phyloP scores from a whole-genome alignment of 495 filamentous ascomycete genomes.

The Lophium mytilinum region DNA sequence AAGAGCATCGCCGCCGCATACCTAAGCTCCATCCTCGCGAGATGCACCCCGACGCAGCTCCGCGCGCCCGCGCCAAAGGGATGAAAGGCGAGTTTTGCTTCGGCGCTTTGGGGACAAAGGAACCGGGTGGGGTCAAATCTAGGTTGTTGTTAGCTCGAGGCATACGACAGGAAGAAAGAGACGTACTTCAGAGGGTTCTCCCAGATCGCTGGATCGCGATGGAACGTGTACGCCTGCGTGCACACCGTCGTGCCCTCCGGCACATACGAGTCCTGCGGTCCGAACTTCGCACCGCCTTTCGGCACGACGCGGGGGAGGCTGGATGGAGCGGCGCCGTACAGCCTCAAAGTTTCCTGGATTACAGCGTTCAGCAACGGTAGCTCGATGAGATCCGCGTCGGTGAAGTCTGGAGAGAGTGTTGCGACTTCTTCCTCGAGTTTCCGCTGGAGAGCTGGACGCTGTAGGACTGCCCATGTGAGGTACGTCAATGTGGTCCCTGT shows the following conservation, averaged over 20 bases:
- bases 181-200: slow-evolving; percentile 26
- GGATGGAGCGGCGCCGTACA: slow-evolving; percentile 12
- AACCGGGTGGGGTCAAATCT: slow-evolving; percentile 40
- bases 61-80: slow-evolving; percentile 47
- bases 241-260: slow-evolving; percentile 30
- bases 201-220: slow-evolving; percentile 32
- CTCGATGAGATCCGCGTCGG: slow-evolving; percentile 15
- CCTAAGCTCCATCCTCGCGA: slow-evolving; percentile 12
- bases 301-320: slow-evolving; percentile 21
- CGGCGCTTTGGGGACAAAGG: slow-evolving; percentile 32
- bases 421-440: slow-evolving; percentile 4
- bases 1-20: slow-evolving; percentile 11
- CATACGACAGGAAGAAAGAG: neutral
- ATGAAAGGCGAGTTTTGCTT: slow-evolving; percentile 46
- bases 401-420: slow-evolving; percentile 11
- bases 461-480: slow-evolving; percentile 5
- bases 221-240: slow-evolving; percentile 37
- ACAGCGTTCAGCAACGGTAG: slow-evolving; percentile 12
- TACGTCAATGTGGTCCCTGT: slow-evolving; percentile 37
- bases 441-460: slow-evolving; percentile 6
- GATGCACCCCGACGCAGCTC: slow-evolving; percentile 20
- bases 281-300: slow-evolving; percentile 23
- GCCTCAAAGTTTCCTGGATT: slow-evolving; percentile 20
- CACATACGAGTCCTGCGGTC: slow-evolving; percentile 22
- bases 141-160: neutral